These are phyloP conservation scores for Pichiaceae sp. DNA, from an alignment of 1,139 yeast genomes.

Conservation along the genomic window DNA sequence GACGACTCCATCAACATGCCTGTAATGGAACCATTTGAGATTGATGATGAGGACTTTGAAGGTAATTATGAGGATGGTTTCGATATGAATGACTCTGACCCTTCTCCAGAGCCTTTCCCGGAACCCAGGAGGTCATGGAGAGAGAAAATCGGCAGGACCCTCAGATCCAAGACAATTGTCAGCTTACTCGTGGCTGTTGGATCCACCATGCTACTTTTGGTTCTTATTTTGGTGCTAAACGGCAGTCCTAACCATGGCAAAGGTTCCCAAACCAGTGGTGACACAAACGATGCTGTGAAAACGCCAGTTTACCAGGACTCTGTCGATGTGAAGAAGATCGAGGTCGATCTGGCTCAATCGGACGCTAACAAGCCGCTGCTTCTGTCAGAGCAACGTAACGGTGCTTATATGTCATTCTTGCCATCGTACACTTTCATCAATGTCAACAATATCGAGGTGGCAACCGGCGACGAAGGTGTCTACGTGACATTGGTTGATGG, in stretches of 20 bases:
- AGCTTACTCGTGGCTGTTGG: too few relatives aligned
- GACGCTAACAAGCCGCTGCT: conserved; percentile 19
- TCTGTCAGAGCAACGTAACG: conserved; percentile 23
- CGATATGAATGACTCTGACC: background rate
- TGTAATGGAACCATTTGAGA: background rate
- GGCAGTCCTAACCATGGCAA: too few relatives aligned
- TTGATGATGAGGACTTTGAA: background rate
- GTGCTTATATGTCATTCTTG: conserved; percentile 21
- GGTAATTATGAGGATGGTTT: background rate
- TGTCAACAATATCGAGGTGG: background rate
- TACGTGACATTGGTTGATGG: conserved; percentile 13
- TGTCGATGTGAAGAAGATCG: too few relatives aligned
- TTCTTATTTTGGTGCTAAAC: too few relatives aligned
- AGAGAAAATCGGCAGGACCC: background rate
- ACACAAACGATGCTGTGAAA: too few relatives aligned
- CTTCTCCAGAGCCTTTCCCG: background rate
- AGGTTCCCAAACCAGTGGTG: too few relatives aligned
- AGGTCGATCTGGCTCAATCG: too few relatives aligned
- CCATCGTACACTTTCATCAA: conserved; percentile 13
- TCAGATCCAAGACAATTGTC: background rate
- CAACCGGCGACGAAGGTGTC: conserved; percentile 20
- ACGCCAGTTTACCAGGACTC: too few relatives aligned
- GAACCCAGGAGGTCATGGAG: background rate
- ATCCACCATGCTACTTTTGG: too few relatives aligned
- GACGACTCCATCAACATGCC: background rate